phyloP scores from a whole-genome alignment of 352 stramenopile genomes.

The Phytophthora vignae region DNA sequence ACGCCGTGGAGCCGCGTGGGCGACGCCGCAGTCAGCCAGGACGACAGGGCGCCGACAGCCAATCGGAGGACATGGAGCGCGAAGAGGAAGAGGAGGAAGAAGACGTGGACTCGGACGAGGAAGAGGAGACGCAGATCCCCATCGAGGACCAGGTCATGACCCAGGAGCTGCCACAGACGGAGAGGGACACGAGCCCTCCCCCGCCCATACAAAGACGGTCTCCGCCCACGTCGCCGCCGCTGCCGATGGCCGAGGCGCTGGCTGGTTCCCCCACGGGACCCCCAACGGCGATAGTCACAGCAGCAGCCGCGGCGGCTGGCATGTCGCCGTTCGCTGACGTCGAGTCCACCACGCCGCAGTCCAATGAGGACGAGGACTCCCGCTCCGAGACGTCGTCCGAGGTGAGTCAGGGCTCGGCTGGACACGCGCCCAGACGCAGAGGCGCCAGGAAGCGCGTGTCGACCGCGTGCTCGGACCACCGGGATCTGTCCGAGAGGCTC shows the following conservation, averaged over 20 bases:
- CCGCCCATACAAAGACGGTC: slow-evolving; percentile 18
- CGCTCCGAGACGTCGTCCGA: slow-evolving; percentile 81
- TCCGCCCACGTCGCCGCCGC: slow-evolving; percentile 37
- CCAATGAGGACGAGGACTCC: slow-evolving; percentile 82
- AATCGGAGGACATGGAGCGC: slow-evolving; percentile 36
- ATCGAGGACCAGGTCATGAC: slow-evolving; percentile 43
- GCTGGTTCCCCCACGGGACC: slow-evolving; percentile 16
- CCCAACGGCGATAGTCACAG: background rate
- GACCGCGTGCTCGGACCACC: slow-evolving; percentile 67
- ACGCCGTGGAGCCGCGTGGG: slow-evolving; percentile 4
- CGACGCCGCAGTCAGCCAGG: slow-evolving; percentile 4
- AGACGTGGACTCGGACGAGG: slow-evolving; percentile 38
- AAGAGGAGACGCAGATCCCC: slow-evolving; percentile 44
- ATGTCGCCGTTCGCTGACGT: slow-evolving; percentile 54
- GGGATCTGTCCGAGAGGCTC: slow-evolving; percentile 65
- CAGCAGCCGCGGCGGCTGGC: background rate
- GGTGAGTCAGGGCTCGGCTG: slow-evolving; percentile 46
- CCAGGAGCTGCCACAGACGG: slow-evolving; percentile 34
- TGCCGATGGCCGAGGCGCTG: slow-evolving; percentile 29
- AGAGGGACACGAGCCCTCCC: slow-evolving; percentile 35
- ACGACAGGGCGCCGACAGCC: slow-evolving; percentile 13
- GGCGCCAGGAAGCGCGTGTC: slow-evolving; percentile 47
- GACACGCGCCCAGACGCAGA: slow-evolving; percentile 30
- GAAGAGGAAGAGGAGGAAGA: slow-evolving; percentile 38
- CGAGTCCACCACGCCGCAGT: slow-evolving; percentile 58